These are phyloP conservation scores for Aspergillus novoparasiticus DNA, from an alignment of 2,329 filamentous ascomycete species.

Conservation along the genomic window DNA sequence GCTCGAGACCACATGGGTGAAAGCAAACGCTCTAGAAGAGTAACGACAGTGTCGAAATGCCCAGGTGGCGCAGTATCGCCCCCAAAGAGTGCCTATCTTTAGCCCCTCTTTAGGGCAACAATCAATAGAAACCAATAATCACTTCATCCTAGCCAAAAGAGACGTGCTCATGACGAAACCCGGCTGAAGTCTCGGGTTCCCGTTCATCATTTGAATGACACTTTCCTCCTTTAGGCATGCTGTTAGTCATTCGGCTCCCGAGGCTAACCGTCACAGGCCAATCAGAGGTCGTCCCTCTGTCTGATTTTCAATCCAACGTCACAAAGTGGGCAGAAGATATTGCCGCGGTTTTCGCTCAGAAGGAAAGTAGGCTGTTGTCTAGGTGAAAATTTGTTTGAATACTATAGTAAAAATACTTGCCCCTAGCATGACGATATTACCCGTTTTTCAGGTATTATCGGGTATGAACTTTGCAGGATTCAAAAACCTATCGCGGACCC, in stretches of 20 bases:
- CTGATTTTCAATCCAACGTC: slow-evolving; percentile 24
- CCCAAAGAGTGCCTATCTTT: not conserved
- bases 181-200: slow-evolving; percentile 18
- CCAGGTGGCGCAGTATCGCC: not conserved
- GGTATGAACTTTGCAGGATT: not conserved
- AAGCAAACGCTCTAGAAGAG: not conserved
- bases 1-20: slow-evolving; percentile 12
- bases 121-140: slow-evolving; percentile 1
- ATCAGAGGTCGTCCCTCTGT: slow-evolving; percentile 23
- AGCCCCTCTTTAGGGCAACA: not conserved
- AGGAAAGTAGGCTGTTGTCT: not conserved
- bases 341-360: slow-evolving; percentile 29
- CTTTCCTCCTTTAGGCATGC: slow-evolving; percentile 12
- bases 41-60: not conserved
- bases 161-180: slow-evolving; percentile 23
- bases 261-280: slow-evolving; percentile 24
- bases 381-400: not conserved
- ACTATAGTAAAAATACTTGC: not conserved
- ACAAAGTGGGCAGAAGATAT: slow-evolving; percentile 35
- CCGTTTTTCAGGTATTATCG: not conserved
- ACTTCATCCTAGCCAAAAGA: not conserved
- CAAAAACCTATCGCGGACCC: not conserved
- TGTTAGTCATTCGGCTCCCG: slow-evolving; percentile 22
- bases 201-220: slow-evolving; percentile 1
- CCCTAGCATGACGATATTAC: not conserved